These are phyloP conservation scores for Kluyveromyces lactis DNA, from an alignment of 805 yeast species.

Conservation along the genomic window DNA sequence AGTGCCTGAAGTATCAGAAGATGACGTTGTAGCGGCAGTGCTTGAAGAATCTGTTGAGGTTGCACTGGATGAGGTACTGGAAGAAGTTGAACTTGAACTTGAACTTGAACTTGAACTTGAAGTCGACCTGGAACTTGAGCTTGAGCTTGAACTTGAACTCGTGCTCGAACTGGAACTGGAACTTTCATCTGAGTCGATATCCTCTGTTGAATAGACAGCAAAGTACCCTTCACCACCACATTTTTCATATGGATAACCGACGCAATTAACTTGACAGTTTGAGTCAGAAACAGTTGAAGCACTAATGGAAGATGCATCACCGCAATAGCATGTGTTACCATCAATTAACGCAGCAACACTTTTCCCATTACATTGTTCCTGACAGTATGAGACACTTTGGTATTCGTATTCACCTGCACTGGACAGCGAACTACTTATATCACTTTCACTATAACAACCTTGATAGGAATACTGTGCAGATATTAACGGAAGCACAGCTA, in stretches of 20 bases:
- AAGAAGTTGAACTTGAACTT: slow-evolving; percentile 8
- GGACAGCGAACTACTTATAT: slow-evolving; percentile 18
- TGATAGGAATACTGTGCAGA: slow-evolving; percentile 13
- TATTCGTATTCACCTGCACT: slow-evolving; percentile 42
- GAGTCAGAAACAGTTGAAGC: slow-evolving; percentile 28
- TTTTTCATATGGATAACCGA: slow-evolving; percentile 50
- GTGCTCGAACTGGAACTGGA: slow-evolving; percentile 14
- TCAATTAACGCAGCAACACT: slow-evolving; percentile 42
- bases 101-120: slow-evolving; percentile 7
- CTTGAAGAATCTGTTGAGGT: slow-evolving; percentile 7
- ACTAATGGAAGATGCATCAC: slow-evolving; percentile 32
- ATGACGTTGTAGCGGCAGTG: slow-evolving; percentile 5
- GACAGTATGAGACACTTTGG: slow-evolving; percentile 56
- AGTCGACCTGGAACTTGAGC: slow-evolving; percentile 2
- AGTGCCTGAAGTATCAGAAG: slow-evolving; percentile 7
- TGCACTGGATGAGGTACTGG: slow-evolving; percentile 6
- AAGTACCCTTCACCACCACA: slow-evolving; percentile 57
- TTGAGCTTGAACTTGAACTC: slow-evolving; percentile 9
- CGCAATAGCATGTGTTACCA: slow-evolving; percentile 63
- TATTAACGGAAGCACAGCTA: background rate
- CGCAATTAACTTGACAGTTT: slow-evolving; percentile 42
- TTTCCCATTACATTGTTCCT: slow-evolving; percentile 41
- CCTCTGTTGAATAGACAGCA: slow-evolving; percentile 33
- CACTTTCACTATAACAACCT: slow-evolving; percentile 31
- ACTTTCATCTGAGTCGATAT: slow-evolving; percentile 10